phyloP scores from a whole-genome alignment of 2,329 filamentous ascomycete genomes.

The Onygena corvina region DNA sequence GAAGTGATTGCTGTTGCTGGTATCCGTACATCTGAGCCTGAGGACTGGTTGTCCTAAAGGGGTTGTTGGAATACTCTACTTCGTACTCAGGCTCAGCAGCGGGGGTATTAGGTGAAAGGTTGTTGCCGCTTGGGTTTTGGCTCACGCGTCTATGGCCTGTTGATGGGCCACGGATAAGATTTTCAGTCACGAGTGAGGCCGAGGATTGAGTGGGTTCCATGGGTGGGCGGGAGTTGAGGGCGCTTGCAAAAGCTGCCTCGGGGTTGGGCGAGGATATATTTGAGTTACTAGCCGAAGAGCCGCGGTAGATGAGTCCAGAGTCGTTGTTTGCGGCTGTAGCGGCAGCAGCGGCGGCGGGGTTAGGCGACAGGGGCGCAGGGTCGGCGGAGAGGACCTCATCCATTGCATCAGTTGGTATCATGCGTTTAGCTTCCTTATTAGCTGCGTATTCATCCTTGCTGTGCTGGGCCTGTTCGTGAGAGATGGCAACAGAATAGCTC shows the following conservation, averaged over 20 bases:
- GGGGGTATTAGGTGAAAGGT: conserved; percentile 12
- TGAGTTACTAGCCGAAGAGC: not conserved
- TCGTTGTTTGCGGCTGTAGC: conserved; percentile 14
- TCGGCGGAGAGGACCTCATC: conserved; percentile 13
- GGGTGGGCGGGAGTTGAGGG: conserved; percentile 25
- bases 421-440: conserved; percentile 51
- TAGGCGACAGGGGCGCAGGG: conserved; percentile 9
- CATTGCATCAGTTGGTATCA: conserved; percentile 43
- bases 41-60: not conserved
- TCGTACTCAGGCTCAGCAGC: conserved; percentile 12
- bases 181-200: conserved; percentile 21
- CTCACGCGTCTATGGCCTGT: conserved; percentile 26
- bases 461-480: conserved; percentile 52
- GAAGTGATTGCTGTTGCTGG: not conserved
- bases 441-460: conserved; percentile 50
- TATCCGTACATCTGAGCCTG: not conserved
- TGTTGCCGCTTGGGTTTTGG: not conserved
- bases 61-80: not conserved
- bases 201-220: conserved; percentile 23
- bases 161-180: conserved; percentile 29
- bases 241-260: conserved; percentile 27
- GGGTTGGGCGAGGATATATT: conserved; percentile 16
- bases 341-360: conserved; percentile 22
- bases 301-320: conserved; percentile 5
- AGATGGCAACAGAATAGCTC: conserved; percentile 64